Base-by-base conservation (phyloP, 2,329 filamentous ascomycete species). In the Scleromitrula shiraiana region DNA sequence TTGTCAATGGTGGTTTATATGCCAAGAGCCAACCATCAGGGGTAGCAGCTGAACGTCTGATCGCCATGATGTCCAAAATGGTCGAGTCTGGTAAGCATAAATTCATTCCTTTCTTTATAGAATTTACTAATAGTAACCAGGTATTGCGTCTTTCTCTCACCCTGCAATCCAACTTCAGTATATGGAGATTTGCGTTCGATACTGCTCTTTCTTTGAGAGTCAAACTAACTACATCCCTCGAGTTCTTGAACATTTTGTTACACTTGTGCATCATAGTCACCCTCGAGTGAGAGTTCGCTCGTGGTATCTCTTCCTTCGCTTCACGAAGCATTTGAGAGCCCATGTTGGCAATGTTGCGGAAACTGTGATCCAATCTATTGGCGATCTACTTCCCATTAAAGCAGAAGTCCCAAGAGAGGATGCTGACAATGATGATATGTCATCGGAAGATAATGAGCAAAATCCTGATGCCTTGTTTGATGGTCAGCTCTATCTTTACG, bases 101-200 rank as follows among this genome's bases (percentile, higher is more conserved):
- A 56, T 17, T 17, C 14, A 9, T n/a, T 24, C 24, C 15, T 7
- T 47, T 44, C 30, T 41, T 50, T 39, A 36, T 48, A 51, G 20
- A 46, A 42, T 51, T 24, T 46, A 42, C 58, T 65, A 59, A 67
- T 46, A 37, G 30, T 32, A 32, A n/a, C 32, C 56, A 90, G 88
- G 87, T 57, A 85, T 96, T 56, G 83, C 88, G 50, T 84, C 77
- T 36, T 94, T 91, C 66, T 81, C 83, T 14, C 93, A 97, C 64
- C 91, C 93, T 1, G 88, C 90, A 14, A 90, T 96, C 43, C 80
- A 96, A 54, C 74, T 98, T 19, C 89, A 96, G 68, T 98, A 95
- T 63, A 96, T 98, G 90, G 93, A 98, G 66, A 95, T 95, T 29
- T 95, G 90, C 65, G 90, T 95, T 47, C 83, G 93, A 42, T 98